These are phyloP conservation scores for Thielaviopsis euricoi DNA, from an alignment of 2,329 filamentous ascomycete species.

Conservation along the genomic window DNA sequence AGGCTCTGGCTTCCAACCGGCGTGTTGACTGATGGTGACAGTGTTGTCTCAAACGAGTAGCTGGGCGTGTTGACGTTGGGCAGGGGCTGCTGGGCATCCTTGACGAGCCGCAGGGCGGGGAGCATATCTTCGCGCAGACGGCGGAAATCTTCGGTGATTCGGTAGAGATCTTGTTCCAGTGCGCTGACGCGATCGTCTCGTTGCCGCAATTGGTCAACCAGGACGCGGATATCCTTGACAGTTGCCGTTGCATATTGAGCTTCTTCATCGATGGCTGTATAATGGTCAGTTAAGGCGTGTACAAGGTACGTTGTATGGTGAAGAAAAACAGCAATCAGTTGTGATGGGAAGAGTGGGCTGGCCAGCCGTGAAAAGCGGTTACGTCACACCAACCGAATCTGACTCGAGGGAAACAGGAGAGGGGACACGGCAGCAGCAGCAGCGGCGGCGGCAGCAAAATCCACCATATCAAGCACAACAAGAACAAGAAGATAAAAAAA, in stretches of 20 bases:
- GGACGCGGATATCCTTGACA: slow-evolving; percentile 78
- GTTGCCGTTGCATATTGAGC: slow-evolving; percentile 75
- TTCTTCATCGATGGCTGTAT: slow-evolving; percentile 70
- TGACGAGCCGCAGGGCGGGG: slow-evolving; percentile 75
- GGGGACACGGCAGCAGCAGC: no score
- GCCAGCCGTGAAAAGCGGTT: no score
- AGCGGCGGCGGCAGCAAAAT: no score
- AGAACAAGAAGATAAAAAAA: no score
- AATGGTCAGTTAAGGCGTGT: no score
- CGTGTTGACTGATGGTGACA: slow-evolving; percentile 41
- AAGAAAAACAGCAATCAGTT: neutral
- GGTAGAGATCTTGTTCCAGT: slow-evolving; percentile 67
- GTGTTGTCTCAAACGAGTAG: slow-evolving; percentile 17
- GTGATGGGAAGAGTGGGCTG: no score
- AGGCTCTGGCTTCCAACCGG: slow-evolving; percentile 36
- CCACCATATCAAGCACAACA: no score
- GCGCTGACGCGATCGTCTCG: slow-evolving; percentile 80
- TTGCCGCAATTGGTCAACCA: slow-evolving; percentile 76
- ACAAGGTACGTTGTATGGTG: no score
- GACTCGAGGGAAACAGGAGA: no score
- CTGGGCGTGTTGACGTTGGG: slow-evolving; percentile 25
- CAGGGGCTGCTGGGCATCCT: slow-evolving; percentile 80
- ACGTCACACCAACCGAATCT: no score
- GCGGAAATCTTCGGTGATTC: slow-evolving; percentile 75
- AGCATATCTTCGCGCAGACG: slow-evolving; percentile 81